A percentile compares a stretch with the other conserved stretches of the same genome.
Conservation (phyloP, 2,329 filamentous ascomycete species). For the Neofusicoccum umdonicola region DNA sequence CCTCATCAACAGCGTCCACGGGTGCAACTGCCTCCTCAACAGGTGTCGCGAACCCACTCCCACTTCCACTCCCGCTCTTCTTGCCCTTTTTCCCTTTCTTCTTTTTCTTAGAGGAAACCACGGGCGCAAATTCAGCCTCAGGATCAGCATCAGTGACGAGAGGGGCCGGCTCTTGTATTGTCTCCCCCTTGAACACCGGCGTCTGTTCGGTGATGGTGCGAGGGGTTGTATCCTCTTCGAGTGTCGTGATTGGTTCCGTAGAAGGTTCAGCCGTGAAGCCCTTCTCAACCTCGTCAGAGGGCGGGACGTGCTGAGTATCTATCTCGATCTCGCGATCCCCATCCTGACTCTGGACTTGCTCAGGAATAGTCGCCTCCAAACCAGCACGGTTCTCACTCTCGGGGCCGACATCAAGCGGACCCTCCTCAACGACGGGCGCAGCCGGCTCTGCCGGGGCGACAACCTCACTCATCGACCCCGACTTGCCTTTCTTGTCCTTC, state of each 20-base stretch:
- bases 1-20: background rate
- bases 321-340: no score
- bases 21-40: background rate
- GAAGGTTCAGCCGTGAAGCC: background rate
- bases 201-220: background rate
- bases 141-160: background rate
- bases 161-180: background rate
- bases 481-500: constrained; percentile 27
- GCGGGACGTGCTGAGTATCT: no score
- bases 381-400: no score
- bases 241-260: background rate
- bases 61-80: constrained; percentile 20
- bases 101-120: background rate
- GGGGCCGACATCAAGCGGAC: no score
- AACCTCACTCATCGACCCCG: no score
- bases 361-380: no score
- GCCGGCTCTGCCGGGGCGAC: no score
- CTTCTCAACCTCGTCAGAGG: no score
- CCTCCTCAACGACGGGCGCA: no score
- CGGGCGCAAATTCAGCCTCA: background rate
- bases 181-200: background rate
- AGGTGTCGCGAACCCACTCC: background rate
- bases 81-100: constrained; percentile 27
- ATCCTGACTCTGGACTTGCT: no score
- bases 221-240: background rate